Evolutionary conservation across 139 green algal species (phyloP).

Genomic region (Tetraselmis striata): DNA sequence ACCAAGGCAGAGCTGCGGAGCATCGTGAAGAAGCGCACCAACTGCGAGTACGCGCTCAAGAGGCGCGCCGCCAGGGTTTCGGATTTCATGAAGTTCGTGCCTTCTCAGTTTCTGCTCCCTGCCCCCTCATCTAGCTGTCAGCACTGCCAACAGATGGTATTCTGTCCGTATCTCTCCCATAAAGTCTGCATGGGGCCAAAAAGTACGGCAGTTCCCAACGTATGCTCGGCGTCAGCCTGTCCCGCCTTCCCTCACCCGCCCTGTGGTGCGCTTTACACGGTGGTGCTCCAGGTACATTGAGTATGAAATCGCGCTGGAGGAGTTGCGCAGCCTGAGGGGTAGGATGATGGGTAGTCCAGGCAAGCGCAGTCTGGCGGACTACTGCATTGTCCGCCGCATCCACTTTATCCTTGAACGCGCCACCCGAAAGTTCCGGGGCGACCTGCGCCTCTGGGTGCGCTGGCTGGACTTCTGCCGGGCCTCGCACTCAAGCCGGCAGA

Average conservation of each 20-base stretch:
- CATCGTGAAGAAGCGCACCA: conserved; percentile 65
- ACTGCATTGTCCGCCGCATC: conserved; percentile 56
- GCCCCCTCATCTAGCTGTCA: no score
- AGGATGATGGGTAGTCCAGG: conserved; percentile 33
- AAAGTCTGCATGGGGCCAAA: no score
- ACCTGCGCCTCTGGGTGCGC: conserved; percentile 75
- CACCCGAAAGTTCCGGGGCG: conserved; percentile 76
- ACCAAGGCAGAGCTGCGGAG: conserved; percentile 63
- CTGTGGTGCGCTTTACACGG: no score
- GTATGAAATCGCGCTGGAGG: conserved; percentile 75
- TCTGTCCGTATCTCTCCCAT: no score
- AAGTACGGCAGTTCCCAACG: no score
- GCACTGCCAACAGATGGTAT: no score
- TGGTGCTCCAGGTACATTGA: conserved; percentile 57
- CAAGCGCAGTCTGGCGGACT: conserved; percentile 57
- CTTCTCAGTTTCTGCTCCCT: not conserved
- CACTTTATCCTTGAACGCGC: conserved; percentile 90
- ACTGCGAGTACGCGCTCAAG: conserved; percentile 87
- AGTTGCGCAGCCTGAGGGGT: conserved; percentile 44
- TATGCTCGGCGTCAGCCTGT: no score
- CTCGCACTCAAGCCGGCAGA: conserved; percentile 46
- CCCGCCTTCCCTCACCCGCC: no score
- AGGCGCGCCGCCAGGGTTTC: conserved; percentile 55
- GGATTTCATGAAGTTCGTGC: conserved; percentile 63
- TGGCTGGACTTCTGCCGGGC: conserved; percentile 77